Conservation (phyloP, 345 rosid species). For the Brassica incana region DNA sequence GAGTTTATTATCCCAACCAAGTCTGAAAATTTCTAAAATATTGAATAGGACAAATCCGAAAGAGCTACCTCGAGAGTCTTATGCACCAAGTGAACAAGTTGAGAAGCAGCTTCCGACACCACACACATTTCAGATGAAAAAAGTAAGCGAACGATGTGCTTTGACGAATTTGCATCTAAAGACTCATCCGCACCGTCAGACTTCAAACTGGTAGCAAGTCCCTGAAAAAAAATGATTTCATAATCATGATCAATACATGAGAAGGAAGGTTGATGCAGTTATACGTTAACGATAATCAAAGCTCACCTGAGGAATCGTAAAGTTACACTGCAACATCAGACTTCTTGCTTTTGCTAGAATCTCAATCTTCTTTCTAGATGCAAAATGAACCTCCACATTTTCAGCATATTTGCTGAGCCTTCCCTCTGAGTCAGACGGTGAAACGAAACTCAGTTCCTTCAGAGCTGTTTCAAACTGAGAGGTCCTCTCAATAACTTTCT, state of each 20-base stretch:
- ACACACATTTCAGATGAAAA: conserved; percentile 77
- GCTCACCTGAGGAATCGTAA: conserved; percentile 71
- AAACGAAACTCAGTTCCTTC: conserved; percentile 66
- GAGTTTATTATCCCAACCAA: conserved; percentile 24
- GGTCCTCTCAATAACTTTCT: conserved; percentile 63
- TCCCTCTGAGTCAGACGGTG: conserved; percentile 67
- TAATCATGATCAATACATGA: conserved; percentile 16
- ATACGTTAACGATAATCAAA: conserved; percentile 10
- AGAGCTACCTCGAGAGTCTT: conserved; percentile 67
- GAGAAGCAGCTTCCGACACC: conserved; percentile 82
- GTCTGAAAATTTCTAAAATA: conserved; percentile 14
- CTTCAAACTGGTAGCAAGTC: conserved; percentile 40
- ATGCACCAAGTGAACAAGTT: conserved; percentile 80
- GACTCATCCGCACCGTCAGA: conserved; percentile 34
- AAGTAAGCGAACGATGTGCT: conserved; percentile 67
- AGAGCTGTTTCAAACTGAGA: conserved; percentile 72
- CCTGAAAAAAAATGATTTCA: conserved; percentile 50
- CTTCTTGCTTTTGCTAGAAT: conserved; percentile 85
- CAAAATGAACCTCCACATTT: conserved; percentile 98
- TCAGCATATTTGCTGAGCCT: conserved; percentile 80
- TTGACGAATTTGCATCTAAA: conserved; percentile 39
- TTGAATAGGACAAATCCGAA: neutral
- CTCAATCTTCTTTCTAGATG: conserved; percentile 76
- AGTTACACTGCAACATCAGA: conserved; percentile 74
- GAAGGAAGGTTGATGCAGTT: conserved; percentile 1